Evolutionary conservation across 2,329 filamentous ascomycete species (phyloP).

Genomic region (Exophiala aquamarina): DNA sequence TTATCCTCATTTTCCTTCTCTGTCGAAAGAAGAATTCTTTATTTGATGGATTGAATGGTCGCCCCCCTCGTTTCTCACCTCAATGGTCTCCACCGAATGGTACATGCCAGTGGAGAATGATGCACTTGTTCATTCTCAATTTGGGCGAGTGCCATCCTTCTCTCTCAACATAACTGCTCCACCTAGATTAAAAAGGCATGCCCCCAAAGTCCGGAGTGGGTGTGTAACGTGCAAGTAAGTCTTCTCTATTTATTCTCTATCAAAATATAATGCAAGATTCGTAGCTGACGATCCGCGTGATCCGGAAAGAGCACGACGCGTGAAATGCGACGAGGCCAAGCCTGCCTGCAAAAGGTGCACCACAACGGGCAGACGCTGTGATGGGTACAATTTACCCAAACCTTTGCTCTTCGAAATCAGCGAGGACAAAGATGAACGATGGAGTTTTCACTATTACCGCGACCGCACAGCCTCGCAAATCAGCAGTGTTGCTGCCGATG

Average conservation of each 20-base stretch:
- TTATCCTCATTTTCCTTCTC: too few species aligned
- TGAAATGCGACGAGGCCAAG: constrained; percentile 14
- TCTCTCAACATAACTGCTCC: too few species aligned
- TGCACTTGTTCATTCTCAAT: too few species aligned
- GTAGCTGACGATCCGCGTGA: too few species aligned
- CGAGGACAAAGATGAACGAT: constrained; percentile 4
- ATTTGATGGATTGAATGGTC: too few species aligned
- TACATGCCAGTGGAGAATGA: too few species aligned
- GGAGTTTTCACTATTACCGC: constrained; percentile 8
- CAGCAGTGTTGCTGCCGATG: constrained; percentile 1
- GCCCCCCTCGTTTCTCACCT: too few species aligned
- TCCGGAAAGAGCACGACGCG: constrained; percentile 1
- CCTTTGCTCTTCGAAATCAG: constrained; percentile 7
- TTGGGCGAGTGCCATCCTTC: too few species aligned
- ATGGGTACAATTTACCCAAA: constrained; percentile 6
- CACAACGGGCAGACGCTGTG: constrained; percentile 7
- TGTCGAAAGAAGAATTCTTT: too few species aligned
- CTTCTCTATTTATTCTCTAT: background rate
- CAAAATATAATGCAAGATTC: too few species aligned
- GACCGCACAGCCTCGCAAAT: constrained; percentile 4
- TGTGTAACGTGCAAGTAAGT: constrained; percentile 12
- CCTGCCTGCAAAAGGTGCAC: constrained; percentile 9
- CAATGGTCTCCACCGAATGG: too few species aligned
- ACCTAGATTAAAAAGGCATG: constrained; percentile 1
- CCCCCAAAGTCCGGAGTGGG: constrained; percentile 11